These are phyloP conservation scores for Tetrastigma voinierianum DNA, from an alignment of 164 flowering plant genomes.

Conservation along the genomic window DNA sequence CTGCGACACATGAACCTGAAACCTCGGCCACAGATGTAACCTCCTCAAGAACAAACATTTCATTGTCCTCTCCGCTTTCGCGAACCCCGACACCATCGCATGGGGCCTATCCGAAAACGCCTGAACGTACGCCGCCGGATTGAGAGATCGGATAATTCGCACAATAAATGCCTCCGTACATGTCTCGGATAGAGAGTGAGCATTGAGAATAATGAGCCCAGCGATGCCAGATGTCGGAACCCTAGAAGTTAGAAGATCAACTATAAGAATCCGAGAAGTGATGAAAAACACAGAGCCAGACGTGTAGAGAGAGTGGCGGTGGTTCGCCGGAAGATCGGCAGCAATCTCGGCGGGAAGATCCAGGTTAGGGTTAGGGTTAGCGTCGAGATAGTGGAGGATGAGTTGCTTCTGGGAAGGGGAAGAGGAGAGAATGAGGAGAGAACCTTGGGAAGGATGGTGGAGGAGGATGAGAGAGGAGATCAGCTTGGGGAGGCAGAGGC, in stretches of 20 bases:
- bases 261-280: conserved; percentile 88
- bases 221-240: conserved; percentile 58
- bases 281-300: conserved; percentile 60
- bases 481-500: conserved; percentile 75
- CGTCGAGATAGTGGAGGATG: conserved; percentile 26
- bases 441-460: conserved; percentile 68
- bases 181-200: conserved; percentile 71
- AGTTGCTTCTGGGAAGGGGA: conserved; percentile 47
- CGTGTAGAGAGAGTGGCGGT: conserved; percentile 72
- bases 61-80: conserved; percentile 81
- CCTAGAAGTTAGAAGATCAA: conserved; percentile 62
- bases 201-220: conserved; percentile 65
- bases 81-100: conserved; percentile 81
- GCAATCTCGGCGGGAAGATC: conserved; percentile 57
- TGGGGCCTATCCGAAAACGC: conserved; percentile 83
- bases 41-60: conserved; percentile 58
- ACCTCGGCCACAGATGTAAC: conserved; percentile 91
- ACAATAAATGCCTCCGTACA: conserved; percentile 89
- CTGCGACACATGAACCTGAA: conserved; percentile 87
- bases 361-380: conserved; percentile 12
- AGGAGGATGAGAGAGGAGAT: conserved; percentile 68
- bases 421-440: conserved; percentile 79
- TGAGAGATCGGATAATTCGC: conserved; percentile 52
- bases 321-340: conserved; percentile 61
- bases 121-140: conserved; percentile 41